Conservation (phyloP, 148 eudicot species). For the Chenopodium formosanum region DNA sequence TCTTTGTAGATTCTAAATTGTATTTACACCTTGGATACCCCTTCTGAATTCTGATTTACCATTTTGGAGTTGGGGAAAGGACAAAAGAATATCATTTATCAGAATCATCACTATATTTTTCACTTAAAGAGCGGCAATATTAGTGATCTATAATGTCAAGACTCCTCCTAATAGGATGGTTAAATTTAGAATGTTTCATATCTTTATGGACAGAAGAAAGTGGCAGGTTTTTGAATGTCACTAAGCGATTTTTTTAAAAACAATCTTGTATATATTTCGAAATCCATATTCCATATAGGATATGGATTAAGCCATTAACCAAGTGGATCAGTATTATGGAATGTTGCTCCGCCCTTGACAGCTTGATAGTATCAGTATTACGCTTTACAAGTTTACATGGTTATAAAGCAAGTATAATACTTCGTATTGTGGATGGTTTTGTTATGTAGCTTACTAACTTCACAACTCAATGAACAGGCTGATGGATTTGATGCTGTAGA, state of each 20-base stretch:
- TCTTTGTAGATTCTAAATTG: neutral
- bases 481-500: conserved; percentile 72
- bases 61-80: neutral
- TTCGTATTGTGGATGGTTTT: neutral
- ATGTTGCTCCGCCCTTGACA: neutral
- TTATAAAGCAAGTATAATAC: neutral
- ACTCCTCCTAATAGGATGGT: neutral
- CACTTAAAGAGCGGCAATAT: neutral
- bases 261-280: neutral
- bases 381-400: neutral
- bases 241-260: too few relatives aligned
- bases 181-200: too few relatives aligned
- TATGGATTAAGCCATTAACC: neutral
- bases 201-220: neutral
- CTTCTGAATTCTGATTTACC: neutral
- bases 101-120: neutral
- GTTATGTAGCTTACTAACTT: neutral
- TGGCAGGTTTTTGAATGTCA: neutral
- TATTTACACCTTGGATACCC: neutral
- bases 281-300: neutral
- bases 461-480: conserved; percentile 41
- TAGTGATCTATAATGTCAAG: neutral
- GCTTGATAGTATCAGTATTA: neutral
- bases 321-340: too few relatives aligned
- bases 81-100: neutral